Evolutionary conservation across 495 filamentous ascomycete genomes (phyloP).

Genomic region (Aspergillus baeticus): DNA sequence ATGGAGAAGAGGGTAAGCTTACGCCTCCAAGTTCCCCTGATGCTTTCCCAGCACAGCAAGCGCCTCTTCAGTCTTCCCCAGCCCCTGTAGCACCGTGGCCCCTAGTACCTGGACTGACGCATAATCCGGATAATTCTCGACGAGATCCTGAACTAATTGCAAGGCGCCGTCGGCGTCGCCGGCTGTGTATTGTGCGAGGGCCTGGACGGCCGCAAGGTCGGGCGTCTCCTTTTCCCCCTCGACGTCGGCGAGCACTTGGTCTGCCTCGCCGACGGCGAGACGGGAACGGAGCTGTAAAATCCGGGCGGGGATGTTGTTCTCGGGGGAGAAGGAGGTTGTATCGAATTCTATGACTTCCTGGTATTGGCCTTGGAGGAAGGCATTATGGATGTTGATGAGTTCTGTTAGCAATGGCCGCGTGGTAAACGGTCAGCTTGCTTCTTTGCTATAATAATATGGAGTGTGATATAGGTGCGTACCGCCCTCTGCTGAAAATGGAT

Average conservation of each 20-base stretch:
- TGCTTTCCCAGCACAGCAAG: conserved; percentile 75
- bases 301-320: conserved; percentile 75
- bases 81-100: conserved; percentile 73
- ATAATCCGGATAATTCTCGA: conserved; percentile 66
- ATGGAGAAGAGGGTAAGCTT: conserved; percentile 23
- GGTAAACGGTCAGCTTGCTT: no score
- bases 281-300: conserved; percentile 77
- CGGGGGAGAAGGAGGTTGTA: conserved; percentile 67
- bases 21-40: conserved; percentile 82
- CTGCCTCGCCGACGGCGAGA: conserved; percentile 75
- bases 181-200: conserved; percentile 65
- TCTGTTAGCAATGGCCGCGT: conserved; percentile 61
- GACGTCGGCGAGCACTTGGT: conserved; percentile 67
- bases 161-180: conserved; percentile 63
- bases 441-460: no score
- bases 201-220: conserved; percentile 75
- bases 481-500: conserved; percentile 93
- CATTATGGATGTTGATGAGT: conserved; percentile 91
- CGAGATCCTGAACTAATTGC: conserved; percentile 62
- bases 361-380: conserved; percentile 93
- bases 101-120: conserved; percentile 75
- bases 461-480: conserved; percentile 44
- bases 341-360: conserved; percentile 77
- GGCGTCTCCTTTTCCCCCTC: conserved; percentile 60
- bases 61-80: conserved; percentile 80